Conservation (phyloP, 192 early-diverging fungal genomes). For the Coemansia erecta region DNA sequence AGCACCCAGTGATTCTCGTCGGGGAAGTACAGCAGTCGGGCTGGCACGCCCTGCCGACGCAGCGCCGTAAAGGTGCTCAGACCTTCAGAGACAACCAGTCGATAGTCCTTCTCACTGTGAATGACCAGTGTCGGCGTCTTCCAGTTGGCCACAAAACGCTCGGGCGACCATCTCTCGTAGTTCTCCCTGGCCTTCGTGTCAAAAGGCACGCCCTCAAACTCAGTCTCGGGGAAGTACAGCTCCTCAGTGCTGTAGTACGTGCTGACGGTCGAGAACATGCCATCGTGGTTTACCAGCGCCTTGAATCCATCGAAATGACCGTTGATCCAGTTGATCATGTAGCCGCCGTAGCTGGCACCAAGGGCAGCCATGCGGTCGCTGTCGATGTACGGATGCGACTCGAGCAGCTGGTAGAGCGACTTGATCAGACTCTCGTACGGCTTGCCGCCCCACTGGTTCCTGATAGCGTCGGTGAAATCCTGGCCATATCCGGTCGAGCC, state of each 20-base stretch:
- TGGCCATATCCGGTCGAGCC: conserved; percentile 85
- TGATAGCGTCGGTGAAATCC: conserved; percentile 72
- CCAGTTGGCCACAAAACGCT: conserved; percentile 69
- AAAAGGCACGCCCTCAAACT: conserved; percentile 69
- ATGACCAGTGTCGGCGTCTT: conserved; percentile 78
- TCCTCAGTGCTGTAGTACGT: conserved; percentile 74
- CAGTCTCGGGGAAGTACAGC: conserved; percentile 69
- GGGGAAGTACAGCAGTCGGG: conserved; percentile 72
- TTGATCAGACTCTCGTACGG: conserved; percentile 74
- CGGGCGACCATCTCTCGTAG: conserved; percentile 72
- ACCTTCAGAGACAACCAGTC: conserved; percentile 67
- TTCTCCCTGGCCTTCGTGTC: conserved; percentile 53
- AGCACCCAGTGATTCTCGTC: conserved; percentile 77
- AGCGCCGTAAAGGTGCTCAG: conserved; percentile 75
- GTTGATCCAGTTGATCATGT: conserved; percentile 89
- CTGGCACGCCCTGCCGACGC: conserved; percentile 66
- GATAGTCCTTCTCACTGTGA: conserved; percentile 69
- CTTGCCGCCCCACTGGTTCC: conserved; percentile 72
- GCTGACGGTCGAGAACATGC: conserved; percentile 67
- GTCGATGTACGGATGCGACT: conserved; percentile 57
- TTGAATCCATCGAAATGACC: conserved; percentile 73
- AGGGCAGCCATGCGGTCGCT: conserved; percentile 59
- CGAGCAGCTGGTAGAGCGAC: conserved; percentile 60
- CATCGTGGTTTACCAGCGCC: conserved; percentile 77
- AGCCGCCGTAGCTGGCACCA: conserved; percentile 79